Evolutionary conservation across 192 early-diverging fungal genomes (phyloP), one percentile per base, ranked within the genome.

Genomic region (Neocallimastix lanati): DNA sequence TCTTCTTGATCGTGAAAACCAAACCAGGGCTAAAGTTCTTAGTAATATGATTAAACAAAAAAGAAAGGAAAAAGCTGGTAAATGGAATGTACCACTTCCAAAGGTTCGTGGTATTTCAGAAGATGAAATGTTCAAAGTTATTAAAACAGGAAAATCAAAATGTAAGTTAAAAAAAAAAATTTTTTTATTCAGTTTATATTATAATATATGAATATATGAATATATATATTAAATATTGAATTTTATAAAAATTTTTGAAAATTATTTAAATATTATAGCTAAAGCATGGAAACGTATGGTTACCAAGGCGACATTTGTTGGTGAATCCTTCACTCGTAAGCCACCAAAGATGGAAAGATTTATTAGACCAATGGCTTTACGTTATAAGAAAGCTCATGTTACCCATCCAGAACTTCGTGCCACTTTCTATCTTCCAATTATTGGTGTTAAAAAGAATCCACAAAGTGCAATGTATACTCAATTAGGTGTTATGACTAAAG

Each of bases 31-130:
- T 80, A 99, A 99, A 88, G 93, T 99, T 77, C 86, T 99, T 80
- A 94, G 92, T 84, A 99, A 99, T 88, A 96, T 97, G 95, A 93
- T 99, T 82, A 99, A 99, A 90, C 97, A 99, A 85, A 99, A 99
- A 91, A 91, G 97, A 79, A 99, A 97, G 91, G 97, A 99, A 86
- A 98, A 98, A 90, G 96, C 96, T 27, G 96, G 95, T 33, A 98
- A 98, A 85, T 96, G 96, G 97, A 87, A 88, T 40, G 97, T 99
- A 18, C 97, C 97, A 28, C 83, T 99, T 83, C 97, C 97, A 81
- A 97, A 96, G 87, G 97, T 99, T 29, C 94, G 94, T 80, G 97
- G 96, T 78, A 95, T 99, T 88, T 96, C 96, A 78, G 97, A 99
- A 85, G 97, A 97, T 80, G 97, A 99, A 87, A 96, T 99, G 88